Evolutionary conservation across 257 asterid genomes (phyloP).

Genomic region (Linaria vulgaris): DNA sequence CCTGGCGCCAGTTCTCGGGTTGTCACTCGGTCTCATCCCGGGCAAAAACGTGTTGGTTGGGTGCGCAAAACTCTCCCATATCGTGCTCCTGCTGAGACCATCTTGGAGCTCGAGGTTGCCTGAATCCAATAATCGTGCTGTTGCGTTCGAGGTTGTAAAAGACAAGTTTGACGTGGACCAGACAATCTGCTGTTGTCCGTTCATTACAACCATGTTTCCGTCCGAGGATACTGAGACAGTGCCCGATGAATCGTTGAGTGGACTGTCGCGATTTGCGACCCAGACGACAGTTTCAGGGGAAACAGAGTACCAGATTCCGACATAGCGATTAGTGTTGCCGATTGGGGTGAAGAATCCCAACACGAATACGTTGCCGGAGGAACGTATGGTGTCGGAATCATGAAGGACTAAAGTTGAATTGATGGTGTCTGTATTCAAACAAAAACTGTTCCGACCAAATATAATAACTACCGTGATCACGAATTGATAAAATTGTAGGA

Average conservation of each 20-base stretch:
- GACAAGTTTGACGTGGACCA: too few species aligned
- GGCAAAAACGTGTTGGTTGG: too few species aligned
- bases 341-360: conserved; percentile 33
- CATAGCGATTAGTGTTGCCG: conserved; percentile 29
- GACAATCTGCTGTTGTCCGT: too few species aligned
- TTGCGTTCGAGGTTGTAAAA: too few species aligned
- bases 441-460: conserved; percentile 1
- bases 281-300: conserved; percentile 26
- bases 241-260: conserved; percentile 35
- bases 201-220: too few species aligned
- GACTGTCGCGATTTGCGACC: conserved; percentile 41
- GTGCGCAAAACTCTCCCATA: too few species aligned
- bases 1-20: neutral
- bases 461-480: conserved; percentile 1
- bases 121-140: too few species aligned
- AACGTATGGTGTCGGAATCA: conserved; percentile 29
- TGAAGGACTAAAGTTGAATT: conserved; percentile 5
- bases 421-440: conserved; percentile 25
- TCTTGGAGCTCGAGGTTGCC: too few species aligned
- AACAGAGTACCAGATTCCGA: conserved; percentile 29
- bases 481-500: too few species aligned
- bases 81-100: too few species aligned
- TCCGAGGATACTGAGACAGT: conserved; percentile 27
- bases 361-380: conserved; percentile 22
- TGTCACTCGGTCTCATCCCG: conserved; percentile 26